Conservation (phyloP, 2,329 filamentous ascomycete genomes). For the Neopestalotiopsis rosae region DNA sequence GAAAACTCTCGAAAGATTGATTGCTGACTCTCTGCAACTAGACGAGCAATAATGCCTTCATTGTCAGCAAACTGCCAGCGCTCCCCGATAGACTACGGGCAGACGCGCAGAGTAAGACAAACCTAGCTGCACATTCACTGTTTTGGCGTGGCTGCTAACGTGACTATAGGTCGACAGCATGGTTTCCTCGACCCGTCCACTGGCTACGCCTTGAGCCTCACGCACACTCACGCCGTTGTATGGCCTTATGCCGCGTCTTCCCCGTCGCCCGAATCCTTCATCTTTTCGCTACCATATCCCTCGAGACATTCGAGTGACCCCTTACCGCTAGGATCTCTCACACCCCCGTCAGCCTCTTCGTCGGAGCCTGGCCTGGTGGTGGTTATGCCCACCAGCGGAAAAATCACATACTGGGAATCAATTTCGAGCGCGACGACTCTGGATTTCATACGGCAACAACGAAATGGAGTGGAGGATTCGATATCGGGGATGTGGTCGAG, state of each 20-base stretch:
- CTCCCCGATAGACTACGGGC: constrained; percentile 78
- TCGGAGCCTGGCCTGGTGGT: constrained; percentile 86
- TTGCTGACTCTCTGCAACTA: constrained; percentile 39
- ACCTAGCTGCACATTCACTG: neutral
- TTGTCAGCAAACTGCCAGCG: constrained; percentile 82
- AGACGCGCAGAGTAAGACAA: constrained; percentile 65
- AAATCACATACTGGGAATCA: constrained; percentile 93
- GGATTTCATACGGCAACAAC: constrained; percentile 81
- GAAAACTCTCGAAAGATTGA: neutral
- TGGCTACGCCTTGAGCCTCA: constrained; percentile 81
- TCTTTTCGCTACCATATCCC: constrained; percentile 78
- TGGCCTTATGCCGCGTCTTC: constrained; percentile 84
- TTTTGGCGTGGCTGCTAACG: constrained; percentile 18
- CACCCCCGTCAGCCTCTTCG: constrained; percentile 78
- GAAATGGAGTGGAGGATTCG: constrained; percentile 76
- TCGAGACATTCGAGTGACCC: constrained; percentile 71
- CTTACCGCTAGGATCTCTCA: constrained; percentile 81
- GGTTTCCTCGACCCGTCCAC: constrained; percentile 69
- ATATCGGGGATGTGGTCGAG: constrained; percentile 78
- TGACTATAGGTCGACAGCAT: constrained; percentile 61
- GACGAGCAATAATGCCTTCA: constrained; percentile 86
- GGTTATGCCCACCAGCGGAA: constrained; percentile 82
- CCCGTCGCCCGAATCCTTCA: constrained; percentile 76
- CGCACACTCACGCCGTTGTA: constrained; percentile 80
- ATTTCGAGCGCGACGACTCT: constrained; percentile 87